Conservation (phyloP, 2,329 filamentous ascomycete genomes). For the Talaromyces atroroseus region DNA sequence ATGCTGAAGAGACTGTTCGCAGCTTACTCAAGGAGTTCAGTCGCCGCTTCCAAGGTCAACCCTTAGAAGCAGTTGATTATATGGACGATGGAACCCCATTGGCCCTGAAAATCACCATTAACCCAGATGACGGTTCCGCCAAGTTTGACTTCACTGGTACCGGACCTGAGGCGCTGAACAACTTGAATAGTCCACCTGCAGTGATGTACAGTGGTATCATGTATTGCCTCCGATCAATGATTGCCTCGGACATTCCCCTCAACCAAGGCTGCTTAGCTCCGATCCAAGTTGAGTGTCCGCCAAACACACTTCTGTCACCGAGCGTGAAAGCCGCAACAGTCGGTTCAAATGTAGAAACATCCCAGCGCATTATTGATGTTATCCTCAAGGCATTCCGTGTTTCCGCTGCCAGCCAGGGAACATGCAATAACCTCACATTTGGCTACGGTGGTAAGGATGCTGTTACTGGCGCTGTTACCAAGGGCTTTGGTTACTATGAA, state of each 20-base stretch:
- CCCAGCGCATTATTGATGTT: constrained; percentile 76
- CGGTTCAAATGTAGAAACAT: constrained; percentile 74
- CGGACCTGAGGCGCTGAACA: constrained; percentile 71
- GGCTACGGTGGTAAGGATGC: constrained; percentile 66
- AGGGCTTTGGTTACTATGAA: constrained; percentile 82
- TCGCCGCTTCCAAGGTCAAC: constrained; percentile 61
- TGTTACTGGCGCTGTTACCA: constrained; percentile 51
- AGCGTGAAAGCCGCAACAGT: constrained; percentile 74
- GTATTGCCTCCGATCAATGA: constrained; percentile 75
- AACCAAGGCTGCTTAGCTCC: constrained; percentile 81
- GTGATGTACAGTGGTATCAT: constrained; percentile 81
- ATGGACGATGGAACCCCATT: constrained; percentile 87
- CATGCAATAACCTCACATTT: constrained; percentile 81
- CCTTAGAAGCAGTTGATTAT: constrained; percentile 70
- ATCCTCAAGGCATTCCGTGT: constrained; percentile 75
- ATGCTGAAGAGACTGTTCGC: constrained; percentile 70
- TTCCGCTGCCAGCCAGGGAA: constrained; percentile 72
- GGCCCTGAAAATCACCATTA: constrained; percentile 66
- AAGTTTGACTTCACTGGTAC: constrained; percentile 75
- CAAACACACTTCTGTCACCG: constrained; percentile 67
- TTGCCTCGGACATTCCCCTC: constrained; percentile 74
- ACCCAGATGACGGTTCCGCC: constrained; percentile 67
- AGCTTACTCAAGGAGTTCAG: constrained; percentile 67
- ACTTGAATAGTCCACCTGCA: constrained; percentile 75
- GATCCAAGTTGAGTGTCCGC: constrained; percentile 66